Evolutionary conservation across 441 rosid genomes (phyloP).

Genomic region (Arabidopsis hybrid): DNA sequence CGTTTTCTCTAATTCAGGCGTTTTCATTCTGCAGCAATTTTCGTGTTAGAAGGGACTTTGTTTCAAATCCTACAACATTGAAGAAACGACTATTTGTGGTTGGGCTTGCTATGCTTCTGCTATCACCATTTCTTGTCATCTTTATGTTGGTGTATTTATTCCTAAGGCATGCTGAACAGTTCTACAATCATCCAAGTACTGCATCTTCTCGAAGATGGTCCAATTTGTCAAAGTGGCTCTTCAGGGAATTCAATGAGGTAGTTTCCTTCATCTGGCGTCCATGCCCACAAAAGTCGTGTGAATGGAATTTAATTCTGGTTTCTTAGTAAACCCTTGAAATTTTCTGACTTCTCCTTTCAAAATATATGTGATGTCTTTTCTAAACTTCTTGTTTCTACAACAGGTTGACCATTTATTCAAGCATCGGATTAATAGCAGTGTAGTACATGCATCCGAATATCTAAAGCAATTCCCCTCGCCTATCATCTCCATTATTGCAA

Average conservation of each 20-base stretch:
- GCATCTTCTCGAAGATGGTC: conserved; percentile 99
- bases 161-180: conserved; percentile 96
- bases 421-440: conserved; percentile 96
- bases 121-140: conserved; percentile 95
- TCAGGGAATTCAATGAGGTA: conserved; percentile 98
- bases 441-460: conserved; percentile 83
- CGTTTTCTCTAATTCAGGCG: conserved; percentile 34
- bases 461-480: conserved; percentile 94
- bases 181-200: conserved; percentile 96
- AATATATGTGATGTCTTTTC: conserved; percentile 17
- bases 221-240: conserved; percentile 94
- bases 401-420: conserved; percentile 99
- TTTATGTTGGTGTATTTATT: conserved; percentile 97
- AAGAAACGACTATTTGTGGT: conserved; percentile 89
- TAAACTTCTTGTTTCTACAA: conserved; percentile 32
- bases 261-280: conserved; percentile 23
- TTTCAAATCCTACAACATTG: conserved; percentile 79
- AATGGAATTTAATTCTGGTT: neutral
- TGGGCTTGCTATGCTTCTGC: conserved; percentile 90
- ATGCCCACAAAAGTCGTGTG: conserved; percentile 7
- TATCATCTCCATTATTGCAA: conserved; percentile 84
- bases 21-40: conserved; percentile 75
- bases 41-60: conserved; percentile 85
- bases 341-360: neutral
- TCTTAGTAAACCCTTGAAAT: neutral